These are phyloP conservation scores for Adiantum capillusveneris DNA, from an alignment of 75 land plant genomes.

Conservation along the genomic window DNA sequence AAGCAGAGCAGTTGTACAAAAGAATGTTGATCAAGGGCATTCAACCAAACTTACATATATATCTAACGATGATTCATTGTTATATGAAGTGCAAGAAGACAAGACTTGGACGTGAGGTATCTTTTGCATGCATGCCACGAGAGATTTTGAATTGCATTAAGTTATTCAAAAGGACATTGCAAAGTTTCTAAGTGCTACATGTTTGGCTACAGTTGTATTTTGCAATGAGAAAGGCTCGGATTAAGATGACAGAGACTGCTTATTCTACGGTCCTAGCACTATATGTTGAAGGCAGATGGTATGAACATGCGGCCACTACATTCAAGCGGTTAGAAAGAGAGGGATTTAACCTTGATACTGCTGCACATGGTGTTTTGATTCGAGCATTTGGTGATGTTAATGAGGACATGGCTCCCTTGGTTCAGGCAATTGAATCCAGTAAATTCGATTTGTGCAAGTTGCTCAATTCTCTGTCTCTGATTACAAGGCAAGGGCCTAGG, in stretches of 20 bases:
- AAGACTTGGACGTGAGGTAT: constrained; percentile 33
- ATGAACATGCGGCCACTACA: constrained; percentile 24
- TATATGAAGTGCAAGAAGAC: constrained; percentile 27
- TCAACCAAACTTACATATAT: constrained; percentile 17
- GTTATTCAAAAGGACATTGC: too few species aligned
- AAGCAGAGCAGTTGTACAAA: constrained; percentile 28
- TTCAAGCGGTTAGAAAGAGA: constrained; percentile 21
- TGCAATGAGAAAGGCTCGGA: neutral
- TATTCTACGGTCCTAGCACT: constrained; percentile 29
- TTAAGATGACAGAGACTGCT: constrained; percentile 3
- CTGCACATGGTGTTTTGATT: constrained; percentile 20
- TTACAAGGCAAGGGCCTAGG: neutral
- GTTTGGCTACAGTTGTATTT: neutral
- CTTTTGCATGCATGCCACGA: neutral
- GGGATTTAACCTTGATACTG: constrained; percentile 20
- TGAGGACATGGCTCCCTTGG: constrained; percentile 15
- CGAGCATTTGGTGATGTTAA: constrained; percentile 15
- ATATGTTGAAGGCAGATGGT: constrained; percentile 21
- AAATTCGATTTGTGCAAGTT: constrained; percentile 11
- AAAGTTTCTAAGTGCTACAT: too few species aligned
- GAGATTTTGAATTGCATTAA: neutral
- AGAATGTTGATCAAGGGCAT: constrained; percentile 17
- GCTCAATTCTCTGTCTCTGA: neutral
- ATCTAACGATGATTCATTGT: constrained; percentile 25
- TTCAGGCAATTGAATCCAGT: constrained; percentile 20